A percentile compares a stretch with the other conserved stretches of the same genome.
Conservation (phyloP, 495 filamentous ascomycete species). For the Trichoderma erinaceum region DNA sequence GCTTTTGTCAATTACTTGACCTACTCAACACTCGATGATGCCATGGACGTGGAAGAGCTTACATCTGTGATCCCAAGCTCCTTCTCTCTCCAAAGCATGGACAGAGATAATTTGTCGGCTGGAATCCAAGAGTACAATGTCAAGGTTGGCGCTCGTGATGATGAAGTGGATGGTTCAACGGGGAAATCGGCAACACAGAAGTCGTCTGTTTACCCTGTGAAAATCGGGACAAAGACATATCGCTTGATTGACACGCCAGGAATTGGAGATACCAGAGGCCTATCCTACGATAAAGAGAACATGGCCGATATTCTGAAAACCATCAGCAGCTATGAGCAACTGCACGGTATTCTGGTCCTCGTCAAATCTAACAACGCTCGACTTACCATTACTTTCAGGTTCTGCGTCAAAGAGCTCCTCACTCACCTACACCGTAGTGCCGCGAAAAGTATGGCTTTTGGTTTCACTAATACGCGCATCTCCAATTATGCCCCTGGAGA, state of each 20-base stretch:
- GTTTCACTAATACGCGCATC: conserved; percentile 39
- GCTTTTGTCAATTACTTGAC: conserved; percentile 41
- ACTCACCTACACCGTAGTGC: conserved; percentile 34
- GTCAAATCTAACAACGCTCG: conserved; percentile 40
- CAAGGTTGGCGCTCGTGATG: conserved; percentile 23
- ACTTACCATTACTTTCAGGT: conserved; percentile 33
- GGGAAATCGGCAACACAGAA: conserved; percentile 37
- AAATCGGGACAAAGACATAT: conserved; percentile 23
- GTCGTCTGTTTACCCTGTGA: conserved; percentile 31
- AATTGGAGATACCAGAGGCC: conserved; percentile 38
- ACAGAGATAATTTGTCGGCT: conserved; percentile 18
- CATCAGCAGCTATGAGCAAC: conserved; percentile 28
- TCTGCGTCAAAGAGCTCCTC: conserved; percentile 39
- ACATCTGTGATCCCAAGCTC: conserved; percentile 36
- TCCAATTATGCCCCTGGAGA: conserved; percentile 40
- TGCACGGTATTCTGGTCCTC: conserved; percentile 43
- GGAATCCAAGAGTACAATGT: conserved; percentile 24
- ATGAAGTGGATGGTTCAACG: conserved; percentile 31
- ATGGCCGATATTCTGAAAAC: conserved; percentile 36
- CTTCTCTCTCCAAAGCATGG: conserved; percentile 29
- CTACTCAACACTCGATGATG: conserved; percentile 32
- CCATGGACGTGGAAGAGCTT: conserved; percentile 20
- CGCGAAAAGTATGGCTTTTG: conserved; percentile 37
- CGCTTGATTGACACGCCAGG: conserved; percentile 44
- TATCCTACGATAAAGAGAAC: conserved; percentile 34